A percentile compares a stretch with the other conserved stretches of the same genome.
These are phyloP conservation scores for Cordyceps tenuipes DNA, from an alignment of 2,329 filamentous ascomycete genomes.

Conservation along the genomic window DNA sequence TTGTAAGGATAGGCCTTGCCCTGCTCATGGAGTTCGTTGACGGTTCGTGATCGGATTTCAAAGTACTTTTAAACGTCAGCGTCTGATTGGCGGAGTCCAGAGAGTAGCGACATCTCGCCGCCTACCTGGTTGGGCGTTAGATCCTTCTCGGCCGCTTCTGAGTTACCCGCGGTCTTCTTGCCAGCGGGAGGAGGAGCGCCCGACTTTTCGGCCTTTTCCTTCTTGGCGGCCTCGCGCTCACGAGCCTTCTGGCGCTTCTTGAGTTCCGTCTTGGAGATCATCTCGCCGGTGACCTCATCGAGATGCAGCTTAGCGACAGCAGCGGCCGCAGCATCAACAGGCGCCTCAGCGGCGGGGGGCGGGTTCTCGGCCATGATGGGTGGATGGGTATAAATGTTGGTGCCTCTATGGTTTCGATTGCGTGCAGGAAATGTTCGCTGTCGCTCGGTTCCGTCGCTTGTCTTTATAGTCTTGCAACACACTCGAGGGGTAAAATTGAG, in stretches of 20 bases:
- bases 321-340: slow-evolving; percentile 44
- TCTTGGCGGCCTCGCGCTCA: slow-evolving; percentile 80
- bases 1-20: slow-evolving; percentile 70
- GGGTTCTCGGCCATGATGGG: slow-evolving; percentile 28
- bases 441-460: neutral
- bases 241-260: slow-evolving; percentile 95
- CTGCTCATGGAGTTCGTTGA: slow-evolving; percentile 41
- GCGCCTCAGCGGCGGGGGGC: slow-evolving; percentile 21
- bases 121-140: slow-evolving; percentile 45
- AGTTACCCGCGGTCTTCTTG: slow-evolving; percentile 29
- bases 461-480: slow-evolving; percentile 1
- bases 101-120: too few relatives aligned
- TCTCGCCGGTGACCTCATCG: slow-evolving; percentile 90
- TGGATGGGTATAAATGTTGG: neutral
- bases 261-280: slow-evolving; percentile 72
- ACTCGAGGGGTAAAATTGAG: slow-evolving; percentile 9
- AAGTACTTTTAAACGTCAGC: slow-evolving; percentile 54
- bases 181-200: slow-evolving; percentile 56
- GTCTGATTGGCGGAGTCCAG: neutral
- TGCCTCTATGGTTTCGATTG: neutral
- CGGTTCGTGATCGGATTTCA: slow-evolving; percentile 80
- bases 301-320: slow-evolving; percentile 66
- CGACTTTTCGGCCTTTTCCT: slow-evolving; percentile 70
- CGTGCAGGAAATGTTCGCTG: neutral
- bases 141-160: slow-evolving; percentile 55